Evolutionary conservation across 1,139 yeast species (phyloP).

Genomic region (Ogataea hybrid): DNA sequence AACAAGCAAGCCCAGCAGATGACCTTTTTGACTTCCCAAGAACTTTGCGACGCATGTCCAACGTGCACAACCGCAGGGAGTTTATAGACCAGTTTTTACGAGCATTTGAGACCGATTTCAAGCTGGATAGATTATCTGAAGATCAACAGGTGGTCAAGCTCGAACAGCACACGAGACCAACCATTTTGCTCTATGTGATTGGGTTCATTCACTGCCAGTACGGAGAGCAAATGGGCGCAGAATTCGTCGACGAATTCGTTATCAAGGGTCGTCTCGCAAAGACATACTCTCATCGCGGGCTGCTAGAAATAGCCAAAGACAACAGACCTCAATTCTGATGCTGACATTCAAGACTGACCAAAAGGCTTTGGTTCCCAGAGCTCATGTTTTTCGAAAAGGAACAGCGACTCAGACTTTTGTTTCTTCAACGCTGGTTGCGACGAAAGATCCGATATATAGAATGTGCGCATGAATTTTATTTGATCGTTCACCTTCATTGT

Average conservation of each 20-base stretch:
- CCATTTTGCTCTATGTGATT: constrained; percentile 22
- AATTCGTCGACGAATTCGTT: constrained; percentile 28
- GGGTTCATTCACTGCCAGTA: constrained; percentile 27
- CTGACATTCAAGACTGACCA: constrained; percentile 30
- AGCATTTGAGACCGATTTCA: constrained; percentile 8
- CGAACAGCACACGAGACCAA: constrained; percentile 18
- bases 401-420: constrained; percentile 8
- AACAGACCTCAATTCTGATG: constrained; percentile 2
- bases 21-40: constrained; percentile 13
- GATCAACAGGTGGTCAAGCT: constrained; percentile 18
- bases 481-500: constrained; percentile 6
- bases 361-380: constrained; percentile 49
- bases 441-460: constrained; percentile 19
- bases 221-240: constrained; percentile 16
- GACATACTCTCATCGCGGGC: constrained; percentile 26
- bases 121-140: constrained; percentile 8
- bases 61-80: constrained; percentile 5
- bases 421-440: constrained; percentile 15
- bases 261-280: constrained; percentile 23
- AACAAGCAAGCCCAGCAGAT: neutral
- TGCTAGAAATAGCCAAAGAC: constrained; percentile 20
- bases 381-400: constrained; percentile 32
- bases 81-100: constrained; percentile 22
- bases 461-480: constrained; percentile 18
- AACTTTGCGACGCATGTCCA: constrained; percentile 4